Base-by-base conservation (phyloP, 768 basidiomycete species). In the Auriscalpium microsporum region DNA sequence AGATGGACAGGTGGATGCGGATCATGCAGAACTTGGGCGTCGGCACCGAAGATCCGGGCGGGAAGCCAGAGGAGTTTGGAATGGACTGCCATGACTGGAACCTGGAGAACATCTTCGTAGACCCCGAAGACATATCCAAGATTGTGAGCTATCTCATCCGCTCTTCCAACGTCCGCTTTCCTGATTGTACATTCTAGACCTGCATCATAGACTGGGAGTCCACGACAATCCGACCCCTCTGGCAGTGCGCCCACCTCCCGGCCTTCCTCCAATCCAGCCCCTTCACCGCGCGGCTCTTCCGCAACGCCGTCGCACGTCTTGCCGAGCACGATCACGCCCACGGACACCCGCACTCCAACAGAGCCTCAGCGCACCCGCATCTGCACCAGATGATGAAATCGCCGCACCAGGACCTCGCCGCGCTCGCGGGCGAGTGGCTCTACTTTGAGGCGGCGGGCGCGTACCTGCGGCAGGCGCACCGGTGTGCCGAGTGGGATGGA, bases 141-240 rank as follows among this genome's bases (percentile, higher is more conserved):
- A 86, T 92, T 46, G 90, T 92, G 62, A 63, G 90, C 40, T 75
- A 34, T 36, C 19, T 50, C 49, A 48, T 52, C 35, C 49, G 45
- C n/a, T 38, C 21, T 1, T 50, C 3, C 4, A 42, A 38, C 46
- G 44, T 33, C 44, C 45, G 56, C 46, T 61, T 56, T 57, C 11
- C 14, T 59, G 13, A 13, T 33, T 50, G 7, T 19, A 7, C 49
- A 35, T 40, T 53, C 10, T 63, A 93, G 90, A 87, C 88, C 1
- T 88, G 87, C 63, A 80, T 93, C 56, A 92, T 93, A 44, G 90
- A 93, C 62, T 91, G 88, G 90, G 90, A 93, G 66, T 88, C 90
- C 14, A 91, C 90, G n/a, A 89, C 87, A 10, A 89, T 84, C 9
- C 78, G 90, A 13, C 90, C 90, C 4, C 76, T 93, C 17, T 92